Evolutionary conservation across 2,329 filamentous ascomycete species (phyloP), one percentile per base, ranked within the genome.

Genomic region (Neocatenulostroma microsporum): DNA sequence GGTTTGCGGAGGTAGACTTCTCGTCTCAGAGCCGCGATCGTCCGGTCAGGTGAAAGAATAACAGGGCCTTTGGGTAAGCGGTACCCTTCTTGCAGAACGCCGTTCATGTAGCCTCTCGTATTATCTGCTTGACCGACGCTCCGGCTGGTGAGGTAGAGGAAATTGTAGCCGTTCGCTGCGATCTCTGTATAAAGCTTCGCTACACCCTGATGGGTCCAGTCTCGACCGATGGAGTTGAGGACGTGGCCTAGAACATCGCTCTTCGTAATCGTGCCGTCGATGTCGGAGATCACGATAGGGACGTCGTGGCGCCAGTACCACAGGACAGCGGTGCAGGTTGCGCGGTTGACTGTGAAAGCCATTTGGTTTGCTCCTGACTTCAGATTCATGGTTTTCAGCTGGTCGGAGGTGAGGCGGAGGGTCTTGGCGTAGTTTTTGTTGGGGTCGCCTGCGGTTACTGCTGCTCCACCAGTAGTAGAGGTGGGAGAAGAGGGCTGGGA

Each of bases 121-220:
- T 71, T 87, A 61, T 98, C 91, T 12, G 91, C 84, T 62, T 93
- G 88, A 0, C 91, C 93, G 30, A 96, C 88, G 11, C 85, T 91
- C 34, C 91, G 80, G 58, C 84, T 93, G 0, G 91, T 98, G 30
- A 98, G 73, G 58, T 98, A 98, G 75, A 98, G 87, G 56, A 98
- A 93, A 61, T 98, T 96, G 70, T 96, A 98, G 5, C 91, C 91
- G 55, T 98, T 98, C 51, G 82, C 80, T 1, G 80, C 79, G 50
- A 98, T 98, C 50, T 98, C 93, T 31, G 84, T 91, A 63, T 96
- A 98, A 7, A 98, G 73, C 65, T 98, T 98, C 15, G 91, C 93
- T 17, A 98, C 89, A 24, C 91, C 91, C 12, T 87, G 76, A 60
- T 98, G 91, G 3, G 91, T 98, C 91, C 91, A 98, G 62, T 98